Percentiles rank a stretch among this genome's conserved stretches.
phyloP scores from a whole-genome alignment of 2,329 filamentous ascomycete genomes.

The Ceratocystis papillata region DNA sequence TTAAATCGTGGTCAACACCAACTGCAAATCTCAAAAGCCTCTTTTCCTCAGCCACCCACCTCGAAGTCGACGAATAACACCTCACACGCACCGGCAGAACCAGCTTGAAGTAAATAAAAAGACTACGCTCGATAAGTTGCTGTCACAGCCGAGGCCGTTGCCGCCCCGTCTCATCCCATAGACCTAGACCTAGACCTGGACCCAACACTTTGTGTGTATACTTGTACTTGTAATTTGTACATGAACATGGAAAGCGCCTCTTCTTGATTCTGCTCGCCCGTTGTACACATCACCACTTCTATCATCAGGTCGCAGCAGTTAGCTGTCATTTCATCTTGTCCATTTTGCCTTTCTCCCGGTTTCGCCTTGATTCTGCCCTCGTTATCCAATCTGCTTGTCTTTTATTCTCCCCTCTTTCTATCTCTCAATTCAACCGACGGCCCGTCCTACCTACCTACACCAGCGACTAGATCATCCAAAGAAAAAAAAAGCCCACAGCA shows the following conservation, averaged over 20 bases:
- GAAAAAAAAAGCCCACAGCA: not conserved
- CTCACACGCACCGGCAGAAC: not conserved
- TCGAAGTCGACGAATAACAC: not conserved
- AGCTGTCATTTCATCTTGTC: not conserved
- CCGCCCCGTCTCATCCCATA: not conserved
- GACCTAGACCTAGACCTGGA: not conserved
- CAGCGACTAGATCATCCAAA: not conserved
- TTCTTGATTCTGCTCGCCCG: conserved; percentile 17
- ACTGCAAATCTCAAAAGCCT: not conserved
- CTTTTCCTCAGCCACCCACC: not conserved
- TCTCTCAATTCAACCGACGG: no score
- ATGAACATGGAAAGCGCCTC: conserved; percentile 14
- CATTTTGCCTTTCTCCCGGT: not conserved
- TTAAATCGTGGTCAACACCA: not conserved
- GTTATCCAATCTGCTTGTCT: not conserved
- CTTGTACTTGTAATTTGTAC: not conserved
- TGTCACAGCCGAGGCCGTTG: not conserved
- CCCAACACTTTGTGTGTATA: not conserved
- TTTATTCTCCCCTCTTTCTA: not conserved
- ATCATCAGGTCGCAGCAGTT: not conserved
- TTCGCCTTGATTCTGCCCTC: not conserved
- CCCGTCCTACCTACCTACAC: not conserved
- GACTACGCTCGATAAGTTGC: not conserved
- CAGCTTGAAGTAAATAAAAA: not conserved
- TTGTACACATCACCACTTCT: not conserved